These are phyloP conservation scores for Tylopilus orsonianus DNA, from an alignment of 1,284 basidiomycete genomes.

Conservation along the genomic window DNA sequence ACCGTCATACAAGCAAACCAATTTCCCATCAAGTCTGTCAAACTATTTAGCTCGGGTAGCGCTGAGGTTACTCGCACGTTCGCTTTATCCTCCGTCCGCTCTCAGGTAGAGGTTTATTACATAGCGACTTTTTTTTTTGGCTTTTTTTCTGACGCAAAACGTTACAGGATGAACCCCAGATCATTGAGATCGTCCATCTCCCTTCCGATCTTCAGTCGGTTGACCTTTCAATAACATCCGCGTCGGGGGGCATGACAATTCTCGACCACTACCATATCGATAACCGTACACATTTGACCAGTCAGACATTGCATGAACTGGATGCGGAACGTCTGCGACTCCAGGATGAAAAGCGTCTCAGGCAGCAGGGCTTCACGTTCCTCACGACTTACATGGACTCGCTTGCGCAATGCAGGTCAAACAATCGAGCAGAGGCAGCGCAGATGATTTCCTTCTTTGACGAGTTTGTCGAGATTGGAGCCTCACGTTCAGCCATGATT, in stretches of 20 bases:
- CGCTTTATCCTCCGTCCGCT: constrained; percentile 13
- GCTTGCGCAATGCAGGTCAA: constrained; percentile 22
- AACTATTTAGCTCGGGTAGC: constrained; percentile 16
- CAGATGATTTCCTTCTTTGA: constrained; percentile 25
- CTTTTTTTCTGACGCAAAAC: not conserved
- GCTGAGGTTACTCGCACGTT: constrained; percentile 26
- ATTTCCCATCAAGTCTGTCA: constrained; percentile 26
- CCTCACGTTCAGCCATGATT: constrained; percentile 16
- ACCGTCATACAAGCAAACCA: constrained; percentile 15
- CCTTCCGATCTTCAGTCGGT: constrained; percentile 5
- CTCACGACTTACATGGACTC: constrained; percentile 31
- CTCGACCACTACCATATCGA: constrained; percentile 17
- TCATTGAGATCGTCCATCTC: constrained; percentile 22
- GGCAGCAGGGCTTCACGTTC: constrained; percentile 24
- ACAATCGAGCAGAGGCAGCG: constrained; percentile 6
- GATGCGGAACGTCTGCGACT: constrained; percentile 14
- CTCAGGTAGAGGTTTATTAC: constrained; percentile 14
- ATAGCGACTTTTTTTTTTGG: not conserved
- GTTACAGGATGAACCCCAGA: constrained; percentile 15
- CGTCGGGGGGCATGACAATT: constrained; percentile 14
- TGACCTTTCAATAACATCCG: constrained; percentile 16
- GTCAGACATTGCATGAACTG: constrained; percentile 11
- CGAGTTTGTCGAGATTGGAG: constrained; percentile 24
- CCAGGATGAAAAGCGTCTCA: constrained; percentile 21
- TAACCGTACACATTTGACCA: not conserved